Evolutionary conservation across 805 yeast genomes (phyloP).

Genomic region (Teunomyces stri): DNA sequence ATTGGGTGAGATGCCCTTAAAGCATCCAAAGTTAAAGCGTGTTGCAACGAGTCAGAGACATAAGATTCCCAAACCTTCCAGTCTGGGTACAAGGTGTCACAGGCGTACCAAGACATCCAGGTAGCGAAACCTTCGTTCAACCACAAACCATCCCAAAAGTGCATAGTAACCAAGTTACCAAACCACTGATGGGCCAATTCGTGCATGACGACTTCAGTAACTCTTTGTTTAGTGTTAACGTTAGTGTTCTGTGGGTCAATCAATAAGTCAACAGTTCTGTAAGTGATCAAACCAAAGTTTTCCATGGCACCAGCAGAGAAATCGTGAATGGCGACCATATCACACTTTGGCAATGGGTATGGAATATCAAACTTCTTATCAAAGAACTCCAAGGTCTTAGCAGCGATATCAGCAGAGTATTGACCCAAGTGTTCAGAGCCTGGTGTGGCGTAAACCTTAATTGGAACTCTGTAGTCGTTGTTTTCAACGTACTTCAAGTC

Average conservation of each 20-base stretch:
- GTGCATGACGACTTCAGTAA: slow-evolving; percentile 83
- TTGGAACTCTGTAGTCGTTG: slow-evolving; percentile 66
- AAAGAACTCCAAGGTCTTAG: slow-evolving; percentile 70
- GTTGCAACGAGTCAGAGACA: slow-evolving; percentile 72
- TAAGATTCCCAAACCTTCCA: slow-evolving; percentile 88
- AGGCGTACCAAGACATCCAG: slow-evolving; percentile 87
- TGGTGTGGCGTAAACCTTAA: slow-evolving; percentile 77
- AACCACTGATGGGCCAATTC: slow-evolving; percentile 93
- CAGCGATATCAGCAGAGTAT: slow-evolving; percentile 72
- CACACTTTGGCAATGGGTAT: slow-evolving; percentile 78
- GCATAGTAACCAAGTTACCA: slow-evolving; percentile 88
- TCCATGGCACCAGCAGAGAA: slow-evolving; percentile 91
- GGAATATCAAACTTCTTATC: slow-evolving; percentile 71
- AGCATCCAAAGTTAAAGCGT: slow-evolving; percentile 72
- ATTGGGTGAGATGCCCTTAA: slow-evolving; percentile 83
- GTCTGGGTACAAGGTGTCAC: slow-evolving; percentile 72
- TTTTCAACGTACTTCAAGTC: slow-evolving; percentile 73
- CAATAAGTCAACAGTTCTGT: slow-evolving; percentile 71
- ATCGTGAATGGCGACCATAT: slow-evolving; percentile 79
- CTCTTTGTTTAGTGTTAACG: slow-evolving; percentile 63
- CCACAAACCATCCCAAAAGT: slow-evolving; percentile 91
- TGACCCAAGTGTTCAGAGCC: slow-evolving; percentile 71
- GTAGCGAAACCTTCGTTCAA: slow-evolving; percentile 88
- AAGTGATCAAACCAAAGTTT: slow-evolving; percentile 78
- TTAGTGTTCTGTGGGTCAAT: slow-evolving; percentile 71